Percentiles rank a stretch among this genome's conserved stretches.
These are phyloP conservation scores for Sclerotiophoma versabilis DNA, from an alignment of 2,329 filamentous ascomycete genomes.

Conservation along the genomic window DNA sequence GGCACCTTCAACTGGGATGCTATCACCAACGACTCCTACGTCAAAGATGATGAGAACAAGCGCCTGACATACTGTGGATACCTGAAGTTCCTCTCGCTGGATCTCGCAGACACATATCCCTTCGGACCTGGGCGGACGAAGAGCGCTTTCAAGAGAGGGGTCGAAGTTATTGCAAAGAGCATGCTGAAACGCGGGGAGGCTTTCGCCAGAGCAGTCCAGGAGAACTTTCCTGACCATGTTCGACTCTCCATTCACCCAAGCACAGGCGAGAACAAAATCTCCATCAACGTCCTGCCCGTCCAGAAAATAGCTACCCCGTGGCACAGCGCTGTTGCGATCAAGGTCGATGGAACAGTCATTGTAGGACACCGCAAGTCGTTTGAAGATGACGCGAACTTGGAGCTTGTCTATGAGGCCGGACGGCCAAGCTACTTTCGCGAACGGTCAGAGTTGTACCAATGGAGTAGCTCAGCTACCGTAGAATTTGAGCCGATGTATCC, in stretches of 20 bases:
- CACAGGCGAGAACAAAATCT: slow-evolving; percentile 35
- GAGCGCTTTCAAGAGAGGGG: slow-evolving; percentile 31
- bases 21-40: slow-evolving; percentile 14
- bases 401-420: slow-evolving; percentile 27
- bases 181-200: slow-evolving; percentile 39
- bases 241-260: slow-evolving; percentile 42
- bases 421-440: slow-evolving; percentile 32
- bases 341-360: slow-evolving; percentile 19
- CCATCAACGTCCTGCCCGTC: slow-evolving; percentile 26
- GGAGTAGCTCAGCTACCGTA: slow-evolving; percentile 2
- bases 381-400: slow-evolving; percentile 17
- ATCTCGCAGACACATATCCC: slow-evolving; percentile 19
- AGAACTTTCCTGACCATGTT: slow-evolving; percentile 25
- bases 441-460: slow-evolving; percentile 22
- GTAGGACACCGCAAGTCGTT: slow-evolving; percentile 16
- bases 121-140: slow-evolving; percentile 17
- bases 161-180: slow-evolving; percentile 33
- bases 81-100: slow-evolving; percentile 24
- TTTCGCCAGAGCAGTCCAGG: slow-evolving; percentile 27
- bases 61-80: slow-evolving; percentile 29
- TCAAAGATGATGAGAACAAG: slow-evolving; percentile 18
- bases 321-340: slow-evolving; percentile 25
- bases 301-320: slow-evolving; percentile 26
- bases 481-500: slow-evolving; percentile 31
- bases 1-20: slow-evolving; percentile 23